Evolutionary conservation across 768 basidiomycete genomes (phyloP), one percentile per base, ranked within the genome.

Genomic region (Gautieria morchelliformis): DNA sequence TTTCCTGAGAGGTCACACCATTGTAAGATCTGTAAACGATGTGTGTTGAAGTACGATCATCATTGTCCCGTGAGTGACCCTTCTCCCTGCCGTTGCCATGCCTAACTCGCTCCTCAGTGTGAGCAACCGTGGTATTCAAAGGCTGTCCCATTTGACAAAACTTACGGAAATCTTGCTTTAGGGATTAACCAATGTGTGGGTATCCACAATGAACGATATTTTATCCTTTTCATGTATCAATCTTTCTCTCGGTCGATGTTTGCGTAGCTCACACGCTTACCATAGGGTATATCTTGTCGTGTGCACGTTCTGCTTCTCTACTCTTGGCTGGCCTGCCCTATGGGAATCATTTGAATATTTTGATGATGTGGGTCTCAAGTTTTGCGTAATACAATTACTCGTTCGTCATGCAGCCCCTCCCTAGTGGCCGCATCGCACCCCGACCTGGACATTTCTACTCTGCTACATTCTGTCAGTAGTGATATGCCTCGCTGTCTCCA

Each of bases 131-230:
- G 30, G 27, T 27, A 3, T 27, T 27, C 27, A 5, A 27, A 27
- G 27, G 27, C 27, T 2, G 2, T 2, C 5, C 27, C 27, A 27
- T 27, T 27, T 27, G 5, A 27, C 27, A 2, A 27, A 27, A 27
- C 27, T 27, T 27, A 5, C 5, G 27, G 5, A 27, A 27, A 3
- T 3, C 5, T 27, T 3, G 5, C 3, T 46, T 22, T 19, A 93
- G 91, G 93, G 93, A 83, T 97, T 51, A 97, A 97, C 69, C 91
- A 93, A 80, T 98, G 95, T 67, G 95, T 99, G 45, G 95, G 95
- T 11, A 69, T 98, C 7, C 78, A 95, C 67, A 99, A 98, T 63
- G 94, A 97, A 67, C 84, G 95, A 0, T 93, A 97, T 71, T 99
- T 99, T 64, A 79, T 95, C 40, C 73, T 98, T 48, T 99, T 98